A percentile compares a stretch with the other conserved stretches of the same genome.
Conservation (phyloP, 305 asterid species). For the Solanum hybrid region DNA sequence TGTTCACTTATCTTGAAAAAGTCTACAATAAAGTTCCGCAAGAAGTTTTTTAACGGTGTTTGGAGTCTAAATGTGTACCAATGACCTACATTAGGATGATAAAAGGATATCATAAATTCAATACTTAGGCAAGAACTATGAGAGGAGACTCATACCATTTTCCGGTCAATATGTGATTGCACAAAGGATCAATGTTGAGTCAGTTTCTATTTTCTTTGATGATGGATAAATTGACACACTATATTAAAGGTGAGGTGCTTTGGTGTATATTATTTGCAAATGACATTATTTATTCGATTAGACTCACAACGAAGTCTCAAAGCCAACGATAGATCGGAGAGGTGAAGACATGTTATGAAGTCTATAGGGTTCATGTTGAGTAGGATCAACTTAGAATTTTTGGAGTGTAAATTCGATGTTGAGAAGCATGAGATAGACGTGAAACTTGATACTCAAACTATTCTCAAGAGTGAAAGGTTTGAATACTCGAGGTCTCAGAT, state of each 20-base stretch:
- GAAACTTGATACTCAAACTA: background rate
- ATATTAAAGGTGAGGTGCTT: background rate
- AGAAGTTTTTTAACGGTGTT: no score
- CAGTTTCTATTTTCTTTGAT: no score
- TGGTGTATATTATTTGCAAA: background rate
- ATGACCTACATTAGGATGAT: background rate
- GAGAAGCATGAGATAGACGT: background rate
- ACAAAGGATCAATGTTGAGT: background rate
- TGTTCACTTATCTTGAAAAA: no score
- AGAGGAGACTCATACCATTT: background rate
- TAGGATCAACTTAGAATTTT: background rate
- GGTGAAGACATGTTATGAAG: no score
- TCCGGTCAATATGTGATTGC: no score
- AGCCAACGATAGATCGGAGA: background rate
- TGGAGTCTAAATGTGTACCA: background rate
- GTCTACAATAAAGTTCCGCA: background rate
- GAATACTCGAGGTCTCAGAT: background rate
- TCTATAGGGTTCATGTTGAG: background rate
- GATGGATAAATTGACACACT: background rate
- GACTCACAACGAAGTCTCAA: background rate
- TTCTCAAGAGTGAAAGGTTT: background rate
- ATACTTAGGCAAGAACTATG: background rate
- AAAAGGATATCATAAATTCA: no score
- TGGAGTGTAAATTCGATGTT: background rate
- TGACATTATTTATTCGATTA: background rate